Evolutionary conservation across 106 monocot species (phyloP).

Genomic region (Apostasia ramifera): DNA sequence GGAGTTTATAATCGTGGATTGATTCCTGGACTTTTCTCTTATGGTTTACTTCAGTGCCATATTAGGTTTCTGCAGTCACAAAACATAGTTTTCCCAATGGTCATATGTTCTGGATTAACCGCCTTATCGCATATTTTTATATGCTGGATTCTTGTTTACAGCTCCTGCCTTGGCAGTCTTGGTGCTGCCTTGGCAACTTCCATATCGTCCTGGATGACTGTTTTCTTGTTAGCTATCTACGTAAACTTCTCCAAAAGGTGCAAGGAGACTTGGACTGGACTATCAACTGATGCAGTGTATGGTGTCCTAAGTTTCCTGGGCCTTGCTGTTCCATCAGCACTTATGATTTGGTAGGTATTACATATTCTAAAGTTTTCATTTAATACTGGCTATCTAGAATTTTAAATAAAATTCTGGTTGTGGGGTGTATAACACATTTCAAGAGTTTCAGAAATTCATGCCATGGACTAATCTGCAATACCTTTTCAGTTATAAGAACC

Average conservation of each 20-base stretch:
- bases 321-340: slow-evolving; percentile 68
- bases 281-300: slow-evolving; percentile 48
- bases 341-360: slow-evolving; percentile 61
- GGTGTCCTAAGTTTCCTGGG: slow-evolving; percentile 37
- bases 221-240: slow-evolving; percentile 40
- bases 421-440: too few species aligned
- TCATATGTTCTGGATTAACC: slow-evolving; percentile 47
- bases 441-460: too few species aligned
- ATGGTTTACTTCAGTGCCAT: slow-evolving; percentile 65
- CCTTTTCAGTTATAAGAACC: not conserved
- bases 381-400: too few species aligned
- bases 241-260: slow-evolving; percentile 52
- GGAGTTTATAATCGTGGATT: slow-evolving; percentile 62
- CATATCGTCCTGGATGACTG: slow-evolving; percentile 67
- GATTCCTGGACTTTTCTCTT: slow-evolving; percentile 66
- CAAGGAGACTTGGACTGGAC: slow-evolving; percentile 45
- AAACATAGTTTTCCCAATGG: slow-evolving; percentile 51
- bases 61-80: slow-evolving; percentile 49
- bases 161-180: slow-evolving; percentile 37
- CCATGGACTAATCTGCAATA: too few species aligned
- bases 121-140: slow-evolving; percentile 41
- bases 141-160: slow-evolving; percentile 62
- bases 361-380: not conserved
- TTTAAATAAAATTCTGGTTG: too few species aligned
- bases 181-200: slow-evolving; percentile 64